phyloP scores from a whole-genome alignment of 768 basidiomycete genomes.

The Sporobolomyces pararoseus region DNA sequence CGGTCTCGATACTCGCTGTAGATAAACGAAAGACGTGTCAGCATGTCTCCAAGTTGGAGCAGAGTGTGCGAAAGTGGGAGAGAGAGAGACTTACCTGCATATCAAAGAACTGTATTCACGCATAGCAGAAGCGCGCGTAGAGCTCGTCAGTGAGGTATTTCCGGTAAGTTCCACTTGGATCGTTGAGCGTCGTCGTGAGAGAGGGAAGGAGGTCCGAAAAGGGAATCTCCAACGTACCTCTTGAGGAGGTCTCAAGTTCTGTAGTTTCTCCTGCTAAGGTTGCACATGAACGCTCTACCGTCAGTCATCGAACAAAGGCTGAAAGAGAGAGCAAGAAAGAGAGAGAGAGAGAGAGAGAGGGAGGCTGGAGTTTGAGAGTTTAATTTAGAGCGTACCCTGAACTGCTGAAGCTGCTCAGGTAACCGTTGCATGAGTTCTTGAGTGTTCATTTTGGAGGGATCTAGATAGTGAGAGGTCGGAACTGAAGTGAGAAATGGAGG shows the following conservation, averaged over 20 bases:
- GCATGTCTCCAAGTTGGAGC: background rate
- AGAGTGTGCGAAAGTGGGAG: background rate
- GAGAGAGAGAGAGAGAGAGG: background rate
- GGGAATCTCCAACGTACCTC: constrained; percentile 26
- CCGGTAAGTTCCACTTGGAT: too few species aligned
- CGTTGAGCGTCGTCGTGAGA: too few species aligned
- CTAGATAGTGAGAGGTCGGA: background rate
- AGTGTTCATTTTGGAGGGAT: constrained; percentile 21
- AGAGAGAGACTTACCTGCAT: constrained; percentile 24
- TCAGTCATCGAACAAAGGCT: background rate
- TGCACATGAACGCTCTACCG: too few species aligned
- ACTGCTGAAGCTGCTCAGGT: constrained; percentile 20
- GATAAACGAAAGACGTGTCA: background rate
- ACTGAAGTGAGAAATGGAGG: background rate
- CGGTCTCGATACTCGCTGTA: constrained; percentile 75
- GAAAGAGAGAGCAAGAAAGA: background rate
- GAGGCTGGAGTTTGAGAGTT: background rate
- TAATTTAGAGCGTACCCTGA: constrained; percentile 6
- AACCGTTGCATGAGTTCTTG: constrained; percentile 21
- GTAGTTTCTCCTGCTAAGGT: constrained; percentile 34
- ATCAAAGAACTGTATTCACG: constrained; percentile 35
- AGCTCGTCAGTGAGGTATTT: too few species aligned
- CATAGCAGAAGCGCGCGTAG: background rate
- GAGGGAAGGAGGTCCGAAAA: background rate
- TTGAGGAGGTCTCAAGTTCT: constrained; percentile 34